Evolutionary conservation across 768 basidiomycete species (phyloP), one percentile per base, ranked within the genome.

Genomic region (Trametopsis cervina): DNA sequence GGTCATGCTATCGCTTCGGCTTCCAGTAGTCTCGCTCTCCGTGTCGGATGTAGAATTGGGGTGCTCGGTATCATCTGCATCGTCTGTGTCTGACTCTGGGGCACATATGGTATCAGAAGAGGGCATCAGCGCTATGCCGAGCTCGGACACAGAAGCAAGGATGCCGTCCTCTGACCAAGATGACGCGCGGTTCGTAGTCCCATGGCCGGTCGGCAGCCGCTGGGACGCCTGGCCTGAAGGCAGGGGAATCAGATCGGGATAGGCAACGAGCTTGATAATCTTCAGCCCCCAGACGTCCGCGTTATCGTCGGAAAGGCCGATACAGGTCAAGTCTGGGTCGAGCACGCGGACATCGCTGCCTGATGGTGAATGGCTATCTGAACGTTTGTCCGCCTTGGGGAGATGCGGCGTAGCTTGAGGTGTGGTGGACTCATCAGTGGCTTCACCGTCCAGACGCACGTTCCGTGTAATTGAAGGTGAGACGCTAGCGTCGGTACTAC

Each of bases 241-340:
- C n/a, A n/a, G 37, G n/a, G 73, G 70, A 24, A 85, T 80, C 45
- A 88, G 72, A 51, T 87, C 85, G 0, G 85, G 83, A 61, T 79
- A 88, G 4, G 85, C 84, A 33, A 89, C 72, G 12, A 88, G 72
- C 65, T 87, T 86, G 51, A 89, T 70, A 37, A 89, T 76, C 68
- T 89, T 89, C 52, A 83, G 72, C 20, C 76, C 75, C 87, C 87
- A 89, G 42, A 76, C 73, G 49, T 86, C 81, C 26, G 80, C 75
- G 40, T 71, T 69, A 52, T 83, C 81, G 56, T 85, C 80, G 35
- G 78, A 77, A 22, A 89, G 69, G 2, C 87, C 87, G 26, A 89
- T 83, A 56, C 84, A 89, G 7, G 83, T 78, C 25, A 89, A 73
- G 57, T 86, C 85, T 24, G 84, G 76, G n/a, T 75, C 63, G 4